Evolutionary conservation across 768 basidiomycete genomes (phyloP).

Genomic region (Boletus speciosus): DNA sequence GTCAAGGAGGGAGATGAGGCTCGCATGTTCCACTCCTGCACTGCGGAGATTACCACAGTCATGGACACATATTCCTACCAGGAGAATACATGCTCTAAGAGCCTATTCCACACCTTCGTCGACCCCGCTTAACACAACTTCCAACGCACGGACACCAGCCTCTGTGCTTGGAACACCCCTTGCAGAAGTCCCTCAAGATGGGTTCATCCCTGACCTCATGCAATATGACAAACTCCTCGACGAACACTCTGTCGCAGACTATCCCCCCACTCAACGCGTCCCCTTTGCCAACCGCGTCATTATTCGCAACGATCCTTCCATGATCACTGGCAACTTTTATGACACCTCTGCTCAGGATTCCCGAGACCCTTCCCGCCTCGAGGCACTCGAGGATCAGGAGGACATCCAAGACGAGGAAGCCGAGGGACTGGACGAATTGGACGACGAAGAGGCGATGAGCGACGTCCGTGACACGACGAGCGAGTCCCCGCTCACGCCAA

Average conservation of each 20-base stretch:
- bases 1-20: slow-evolving; percentile 19
- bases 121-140: neutral
- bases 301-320: slow-evolving; percentile 68
- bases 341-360: slow-evolving; percentile 12
- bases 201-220: slow-evolving; percentile 59
- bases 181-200: slow-evolving; percentile 22
- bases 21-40: slow-evolving; percentile 8
- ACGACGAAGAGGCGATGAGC: slow-evolving; percentile 20
- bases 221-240: slow-evolving; percentile 59
- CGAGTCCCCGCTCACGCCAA: slow-evolving; percentile 14
- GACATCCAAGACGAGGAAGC: slow-evolving; percentile 7
- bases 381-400: slow-evolving; percentile 7
- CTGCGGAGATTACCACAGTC: slow-evolving; percentile 11
- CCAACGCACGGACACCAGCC: neutral
- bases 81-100: slow-evolving; percentile 1
- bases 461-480: slow-evolving; percentile 14
- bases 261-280: slow-evolving; percentile 49
- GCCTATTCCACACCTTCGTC: slow-evolving; percentile 15
- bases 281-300: slow-evolving; percentile 62
- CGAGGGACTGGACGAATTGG: slow-evolving; percentile 16
- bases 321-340: slow-evolving; percentile 45
- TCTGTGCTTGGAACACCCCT: slow-evolving; percentile 16
- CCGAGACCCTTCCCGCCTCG: neutral
- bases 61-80: neutral
- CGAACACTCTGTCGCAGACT: slow-evolving; percentile 49